These are phyloP conservation scores for Scedosporium boydii DNA, from an alignment of 2,329 filamentous ascomycete species.

Conservation along the genomic window DNA sequence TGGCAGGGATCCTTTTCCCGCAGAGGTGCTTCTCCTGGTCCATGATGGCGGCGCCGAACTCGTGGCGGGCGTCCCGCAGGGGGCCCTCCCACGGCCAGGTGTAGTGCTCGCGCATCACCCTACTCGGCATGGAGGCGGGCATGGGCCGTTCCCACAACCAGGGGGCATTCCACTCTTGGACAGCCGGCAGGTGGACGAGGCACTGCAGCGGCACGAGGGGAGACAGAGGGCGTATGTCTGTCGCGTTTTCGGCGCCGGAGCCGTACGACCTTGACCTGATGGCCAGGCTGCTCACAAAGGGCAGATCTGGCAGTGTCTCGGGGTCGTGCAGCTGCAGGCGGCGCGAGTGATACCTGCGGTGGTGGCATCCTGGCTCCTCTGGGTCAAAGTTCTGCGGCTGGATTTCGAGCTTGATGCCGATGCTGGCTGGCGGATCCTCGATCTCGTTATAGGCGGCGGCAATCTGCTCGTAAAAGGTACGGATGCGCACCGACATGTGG, in stretches of 20 bases:
- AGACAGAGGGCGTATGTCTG: constrained; percentile 14
- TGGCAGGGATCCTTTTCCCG: constrained; percentile 8
- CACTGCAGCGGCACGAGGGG: constrained; percentile 13
- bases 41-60: constrained; percentile 14
- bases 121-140: constrained; percentile 8
- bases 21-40: constrained; percentile 1
- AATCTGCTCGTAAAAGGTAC: constrained; percentile 10
- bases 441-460: constrained; percentile 6
- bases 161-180: constrained; percentile 10
- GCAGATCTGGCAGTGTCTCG: constrained; percentile 11
- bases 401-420: constrained; percentile 6
- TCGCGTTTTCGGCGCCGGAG: not conserved
- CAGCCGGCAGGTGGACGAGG: constrained; percentile 13
- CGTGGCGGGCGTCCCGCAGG: constrained; percentile 16
- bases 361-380: constrained; percentile 6
- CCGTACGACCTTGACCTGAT: not conserved
- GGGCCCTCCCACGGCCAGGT: constrained; percentile 16
- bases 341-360: constrained; percentile 12
- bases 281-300: constrained; percentile 9
- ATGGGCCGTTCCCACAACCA: constrained; percentile 16
- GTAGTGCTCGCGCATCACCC: constrained; percentile 8
- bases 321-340: constrained; percentile 12
- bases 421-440: no score
- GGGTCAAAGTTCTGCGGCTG: constrained; percentile 8
- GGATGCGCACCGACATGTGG: constrained; percentile 11